Evolutionary conservation across 2,329 filamentous ascomycete species (phyloP).

Genomic region (Grosmannia huntii): DNA sequence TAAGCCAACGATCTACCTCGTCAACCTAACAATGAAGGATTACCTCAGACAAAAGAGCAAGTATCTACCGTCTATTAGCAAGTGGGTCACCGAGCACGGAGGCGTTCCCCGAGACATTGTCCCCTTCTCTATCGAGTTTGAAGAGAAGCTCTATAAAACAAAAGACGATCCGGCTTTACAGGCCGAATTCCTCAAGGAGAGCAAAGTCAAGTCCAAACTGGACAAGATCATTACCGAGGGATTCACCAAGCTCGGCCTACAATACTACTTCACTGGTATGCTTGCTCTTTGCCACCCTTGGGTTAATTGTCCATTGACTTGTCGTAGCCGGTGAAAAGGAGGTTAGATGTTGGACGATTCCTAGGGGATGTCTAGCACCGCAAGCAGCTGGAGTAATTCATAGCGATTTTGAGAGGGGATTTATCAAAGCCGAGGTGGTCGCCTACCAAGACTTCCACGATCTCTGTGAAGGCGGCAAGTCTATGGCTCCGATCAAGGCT

Average conservation of each 20-base stretch:
- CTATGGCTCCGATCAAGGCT: constrained; percentile 31
- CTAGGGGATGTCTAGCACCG: constrained; percentile 87
- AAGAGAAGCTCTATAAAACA: constrained; percentile 27
- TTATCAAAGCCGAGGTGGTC: constrained; percentile 46
- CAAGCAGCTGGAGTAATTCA: constrained; percentile 96
- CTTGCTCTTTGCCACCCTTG: neutral
- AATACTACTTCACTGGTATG: constrained; percentile 31
- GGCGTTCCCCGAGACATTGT: constrained; percentile 27
- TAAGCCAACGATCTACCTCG: constrained; percentile 31
- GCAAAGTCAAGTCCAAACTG: constrained; percentile 27
- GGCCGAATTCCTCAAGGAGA: constrained; percentile 24
- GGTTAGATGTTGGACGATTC: constrained; percentile 40
- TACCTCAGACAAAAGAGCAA: constrained; percentile 33
- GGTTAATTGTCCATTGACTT: neutral
- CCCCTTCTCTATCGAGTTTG: constrained; percentile 31
- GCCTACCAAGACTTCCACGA: constrained; percentile 31
- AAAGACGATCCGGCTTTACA: constrained; percentile 23
- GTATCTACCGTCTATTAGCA: constrained; percentile 29
- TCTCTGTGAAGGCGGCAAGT: constrained; percentile 28
- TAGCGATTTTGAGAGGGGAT: constrained; percentile 97
- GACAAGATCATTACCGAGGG: constrained; percentile 31
- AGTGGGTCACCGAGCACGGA: constrained; percentile 31
- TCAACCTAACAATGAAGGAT: constrained; percentile 34
- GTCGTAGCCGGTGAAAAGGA: constrained; percentile 28
- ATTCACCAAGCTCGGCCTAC: constrained; percentile 29